Evolutionary conservation across 2,329 filamentous ascomycete species (phyloP).

Genomic region (Xylariaceae sp.): DNA sequence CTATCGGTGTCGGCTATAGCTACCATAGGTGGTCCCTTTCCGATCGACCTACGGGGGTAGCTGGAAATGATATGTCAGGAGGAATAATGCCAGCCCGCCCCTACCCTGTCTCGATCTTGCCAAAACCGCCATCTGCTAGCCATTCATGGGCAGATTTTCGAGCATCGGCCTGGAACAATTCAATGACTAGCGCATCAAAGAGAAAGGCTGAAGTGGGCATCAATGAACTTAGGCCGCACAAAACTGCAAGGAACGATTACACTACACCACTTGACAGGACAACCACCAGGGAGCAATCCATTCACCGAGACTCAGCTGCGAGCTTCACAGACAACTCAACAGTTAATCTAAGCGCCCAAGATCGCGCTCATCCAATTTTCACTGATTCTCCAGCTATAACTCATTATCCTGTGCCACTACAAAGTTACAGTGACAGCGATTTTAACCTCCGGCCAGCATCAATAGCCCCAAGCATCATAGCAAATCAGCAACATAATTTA

Average conservation of each 20-base stretch:
- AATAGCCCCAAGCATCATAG: background rate
- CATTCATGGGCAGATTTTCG: background rate
- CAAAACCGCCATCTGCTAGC: constrained; percentile 6
- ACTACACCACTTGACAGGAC: background rate
- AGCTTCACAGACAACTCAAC: background rate
- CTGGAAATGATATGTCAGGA: background rate
- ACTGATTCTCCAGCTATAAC: background rate
- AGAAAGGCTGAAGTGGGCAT: constrained; percentile 4
- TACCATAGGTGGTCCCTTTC: background rate
- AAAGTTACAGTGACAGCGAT: background rate
- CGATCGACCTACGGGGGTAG: background rate
- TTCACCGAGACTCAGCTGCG: background rate
- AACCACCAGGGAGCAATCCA: background rate
- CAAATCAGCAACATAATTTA: background rate
- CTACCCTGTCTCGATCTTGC: constrained; percentile 11
- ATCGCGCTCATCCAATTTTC: constrained; percentile 10
- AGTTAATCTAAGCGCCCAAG: background rate
- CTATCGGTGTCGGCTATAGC: constrained; percentile 16
- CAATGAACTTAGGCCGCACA: constrained; percentile 15
- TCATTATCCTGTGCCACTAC: background rate
- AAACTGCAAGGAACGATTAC: background rate
- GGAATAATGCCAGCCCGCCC: background rate
- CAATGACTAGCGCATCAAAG: background rate
- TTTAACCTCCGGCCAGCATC: background rate
- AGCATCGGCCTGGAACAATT: background rate